phyloP scores from a whole-genome alignment of 2,329 filamentous ascomycete species.

The Madurella mycetomatis region DNA sequence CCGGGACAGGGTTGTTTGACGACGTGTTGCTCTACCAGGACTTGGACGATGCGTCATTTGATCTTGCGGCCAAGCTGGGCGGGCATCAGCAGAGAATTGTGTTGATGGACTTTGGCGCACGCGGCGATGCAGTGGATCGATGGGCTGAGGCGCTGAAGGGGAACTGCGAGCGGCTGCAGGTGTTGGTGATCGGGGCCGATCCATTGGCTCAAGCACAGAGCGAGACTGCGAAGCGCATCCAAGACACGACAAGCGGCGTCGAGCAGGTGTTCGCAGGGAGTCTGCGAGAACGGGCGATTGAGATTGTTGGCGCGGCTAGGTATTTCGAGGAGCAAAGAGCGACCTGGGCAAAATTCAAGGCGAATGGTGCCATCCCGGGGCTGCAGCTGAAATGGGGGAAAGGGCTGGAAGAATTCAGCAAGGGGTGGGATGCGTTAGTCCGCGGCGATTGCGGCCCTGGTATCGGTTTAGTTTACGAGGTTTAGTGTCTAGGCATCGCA shows the following conservation, averaged over 20 bases:
- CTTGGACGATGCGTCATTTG: not conserved
- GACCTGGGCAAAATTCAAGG: constrained; percentile 6
- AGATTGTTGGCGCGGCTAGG: not conserved
- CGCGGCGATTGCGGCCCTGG: constrained; percentile 7
- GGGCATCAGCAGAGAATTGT: constrained; percentile 4
- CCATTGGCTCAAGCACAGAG: not conserved
- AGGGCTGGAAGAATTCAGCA: constrained; percentile 1
- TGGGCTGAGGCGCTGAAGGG: constrained; percentile 8
- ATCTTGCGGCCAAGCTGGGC: not conserved
- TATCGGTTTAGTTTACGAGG: constrained; percentile 8
- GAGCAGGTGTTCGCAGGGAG: constrained; percentile 6
- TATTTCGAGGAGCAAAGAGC: constrained; percentile 1
- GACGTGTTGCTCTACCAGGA: constrained; percentile 14
- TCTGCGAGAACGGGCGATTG: constrained; percentile 5
- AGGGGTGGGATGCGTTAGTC: constrained; percentile 12
- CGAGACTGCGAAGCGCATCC: not conserved
- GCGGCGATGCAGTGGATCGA: constrained; percentile 7
- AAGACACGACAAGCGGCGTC: constrained; percentile 9
- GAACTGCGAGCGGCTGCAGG: constrained; percentile 3
- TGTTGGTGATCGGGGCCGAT: constrained; percentile 10
- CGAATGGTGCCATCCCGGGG: not conserved
- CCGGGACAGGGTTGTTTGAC: constrained; percentile 12
- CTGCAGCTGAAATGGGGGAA: constrained; percentile 7
- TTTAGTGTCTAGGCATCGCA: too few species aligned
- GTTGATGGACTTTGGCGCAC: constrained; percentile 14